Evolutionary conservation across 805 yeast species (phyloP).

Genomic region (Vanderwaltozyma tropicalis): DNA sequence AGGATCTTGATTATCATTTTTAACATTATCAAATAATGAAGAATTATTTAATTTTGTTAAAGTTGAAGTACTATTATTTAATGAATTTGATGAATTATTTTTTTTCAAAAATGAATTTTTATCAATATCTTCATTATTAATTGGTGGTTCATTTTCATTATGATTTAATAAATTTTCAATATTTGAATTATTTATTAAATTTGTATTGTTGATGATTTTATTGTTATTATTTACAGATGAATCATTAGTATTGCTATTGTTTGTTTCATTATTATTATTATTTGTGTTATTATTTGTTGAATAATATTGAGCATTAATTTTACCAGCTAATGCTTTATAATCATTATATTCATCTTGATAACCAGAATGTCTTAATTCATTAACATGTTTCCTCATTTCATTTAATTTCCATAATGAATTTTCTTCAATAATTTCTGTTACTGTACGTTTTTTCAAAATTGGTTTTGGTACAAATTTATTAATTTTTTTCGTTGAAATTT

Average conservation of each 20-base stretch:
- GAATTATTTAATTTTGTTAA: background rate
- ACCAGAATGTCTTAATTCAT: conserved; percentile 18
- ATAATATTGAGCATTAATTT: conserved; percentile 29
- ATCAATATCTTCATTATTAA: too few relatives aligned
- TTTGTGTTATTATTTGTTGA: background rate
- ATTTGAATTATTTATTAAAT: conserved; percentile 2
- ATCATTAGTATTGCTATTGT: background rate
- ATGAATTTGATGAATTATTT: background rate
- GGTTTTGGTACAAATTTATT: conserved; percentile 48
- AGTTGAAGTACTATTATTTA: conserved; percentile 2
- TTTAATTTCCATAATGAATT: conserved; percentile 29
- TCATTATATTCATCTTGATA: conserved; percentile 22
- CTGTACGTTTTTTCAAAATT: conserved; percentile 76
- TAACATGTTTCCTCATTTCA: conserved; percentile 56
- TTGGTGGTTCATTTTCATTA: too few relatives aligned
- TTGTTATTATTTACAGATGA: background rate
- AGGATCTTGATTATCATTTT: background rate
- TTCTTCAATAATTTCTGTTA: conserved; percentile 55
- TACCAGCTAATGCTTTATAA: conserved; percentile 28
- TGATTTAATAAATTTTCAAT: too few relatives aligned
- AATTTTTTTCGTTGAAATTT: conserved; percentile 6
- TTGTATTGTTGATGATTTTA: background rate
- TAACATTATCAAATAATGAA: background rate
- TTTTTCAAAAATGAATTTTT: too few relatives aligned
- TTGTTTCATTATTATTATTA: background rate